Base-by-base conservation (phyloP, 768 basidiomycete species). In the Pulveroboletus ravenelii region DNA sequence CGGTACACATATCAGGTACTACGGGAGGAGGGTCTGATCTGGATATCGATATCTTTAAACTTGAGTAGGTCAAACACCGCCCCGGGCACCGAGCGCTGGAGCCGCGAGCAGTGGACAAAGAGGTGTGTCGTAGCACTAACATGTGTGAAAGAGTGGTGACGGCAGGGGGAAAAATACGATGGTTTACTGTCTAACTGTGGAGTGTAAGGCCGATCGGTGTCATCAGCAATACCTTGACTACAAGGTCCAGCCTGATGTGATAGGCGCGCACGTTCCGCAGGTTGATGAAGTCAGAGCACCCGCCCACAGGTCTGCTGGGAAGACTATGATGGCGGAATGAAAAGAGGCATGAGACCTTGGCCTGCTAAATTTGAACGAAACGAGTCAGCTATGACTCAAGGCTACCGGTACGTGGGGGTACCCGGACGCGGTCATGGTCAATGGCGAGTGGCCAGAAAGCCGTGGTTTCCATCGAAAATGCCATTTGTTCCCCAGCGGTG, bases 161-260 rank as follows among this genome's bases (percentile, higher is more conserved):
- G 40, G 31, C 25, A 41, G 10, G 47, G 18, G 32, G 45, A 40
- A 13, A 23, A 48, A 43, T n/a, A 41, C 23, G 12, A 45, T 15
- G 29, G 35, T n/a, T 31, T n/a, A 10, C 44, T 38, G 20, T 23
- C 20, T 23, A 23, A 23, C 20, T 23, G 14, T 35, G 36, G 37
- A 34, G 39, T 35, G 15, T 25, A 46, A 39, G 45, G 20, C 31
- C 31, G 12, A 46, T 46, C 12, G 31, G 37, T 30, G 50, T 23
- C 12, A 27, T 34, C 10, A 50, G 54, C 40, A 48, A 57, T 54
- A 41, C 58, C 59, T 31, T 61, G 50, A 52, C 58, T 62, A 53
- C 58, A 25, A 47, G 57, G 46, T 55, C 48, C 41, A 43, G 15
- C 20, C 27, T 27, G 25, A 23, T 23, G 23, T 23, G 23, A 27